Conservation (phyloP, 768 basidiomycete species). For the Boletus pseudo-olivaceus region DNA sequence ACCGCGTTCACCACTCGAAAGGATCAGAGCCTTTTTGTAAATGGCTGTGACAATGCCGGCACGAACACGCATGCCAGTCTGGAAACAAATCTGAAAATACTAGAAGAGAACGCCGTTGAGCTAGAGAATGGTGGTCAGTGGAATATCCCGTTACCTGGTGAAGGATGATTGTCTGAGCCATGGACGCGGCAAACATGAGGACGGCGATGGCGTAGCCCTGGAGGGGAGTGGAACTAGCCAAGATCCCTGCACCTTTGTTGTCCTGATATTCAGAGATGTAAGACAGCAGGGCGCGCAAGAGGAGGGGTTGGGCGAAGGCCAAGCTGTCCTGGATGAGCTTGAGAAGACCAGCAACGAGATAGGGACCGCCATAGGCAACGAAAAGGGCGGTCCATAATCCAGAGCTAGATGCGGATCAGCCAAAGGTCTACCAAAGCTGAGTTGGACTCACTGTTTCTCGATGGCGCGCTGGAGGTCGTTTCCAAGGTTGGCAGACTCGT, state of each 20-base stretch:
- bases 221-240: slow-evolving; percentile 35
- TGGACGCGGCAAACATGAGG: slow-evolving; percentile 77
- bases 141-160: slow-evolving; percentile 56
- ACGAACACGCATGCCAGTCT: slow-evolving; percentile 91
- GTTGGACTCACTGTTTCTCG: slow-evolving; percentile 53
- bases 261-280: slow-evolving; percentile 80
- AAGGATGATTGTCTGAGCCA: slow-evolving; percentile 74
- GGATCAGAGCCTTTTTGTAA: slow-evolving; percentile 80
- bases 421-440: background rate
- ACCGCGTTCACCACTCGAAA: slow-evolving; percentile 81
- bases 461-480: slow-evolving; percentile 57
- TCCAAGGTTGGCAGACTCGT: slow-evolving; percentile 71
- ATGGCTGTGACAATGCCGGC: slow-evolving; percentile 84
- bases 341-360: slow-evolving; percentile 53
- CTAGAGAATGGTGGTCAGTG: background rate
- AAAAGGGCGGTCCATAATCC: slow-evolving; percentile 73
- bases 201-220: slow-evolving; percentile 76
- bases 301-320: slow-evolving; percentile 82
- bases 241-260: slow-evolving; percentile 32
- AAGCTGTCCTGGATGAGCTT: slow-evolving; percentile 81
- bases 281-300: slow-evolving; percentile 71
- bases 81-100: slow-evolving; percentile 84
- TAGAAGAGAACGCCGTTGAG: slow-evolving; percentile 23
- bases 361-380: slow-evolving; percentile 76
- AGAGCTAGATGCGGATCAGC: slow-evolving; percentile 37